Evolutionary conservation across 192 early-diverging fungal genomes (phyloP), one percentile per base, ranked within the genome.

Genomic region (Linnemannia zychae): DNA sequence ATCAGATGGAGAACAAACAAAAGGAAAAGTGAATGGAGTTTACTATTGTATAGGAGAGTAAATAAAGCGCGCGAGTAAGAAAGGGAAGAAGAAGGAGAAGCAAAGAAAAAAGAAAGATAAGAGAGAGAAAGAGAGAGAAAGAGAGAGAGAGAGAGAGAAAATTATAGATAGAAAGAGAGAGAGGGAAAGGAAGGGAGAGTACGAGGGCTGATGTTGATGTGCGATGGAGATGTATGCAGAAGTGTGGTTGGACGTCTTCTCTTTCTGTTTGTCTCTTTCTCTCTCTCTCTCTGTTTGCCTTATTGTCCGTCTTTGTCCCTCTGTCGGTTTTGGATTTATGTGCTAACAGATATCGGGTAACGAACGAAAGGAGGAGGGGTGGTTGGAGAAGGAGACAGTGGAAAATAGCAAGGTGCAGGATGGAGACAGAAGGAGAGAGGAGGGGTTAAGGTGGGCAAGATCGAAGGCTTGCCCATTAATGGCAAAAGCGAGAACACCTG

Each of bases 391-490:
- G 47, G 47, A 73, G 72, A 52, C 28, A 48, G 34, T 31, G 46
- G 24, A 33, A 17, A 37, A 74, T 22, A 52, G 18, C 5, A 34
- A 34, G 12, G 37, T 18, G 34, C 34, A 44, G 33, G 57, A 5
- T n/a, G 31, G 24, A 16, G 37, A 9, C 28, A 20, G 44, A 46
- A 67, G 38, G n/a, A 28, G 57, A 11, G 69, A 46, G 49, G 75
- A 20, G 44, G 74, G 40, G 3, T 3, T 44, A 6, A 44, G 40
- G 40, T 44, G 40, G 28, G 57, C 13, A 22, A 63, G 28, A 63
- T 63, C 57, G 57, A n/a, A 63, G 28, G 57, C 31, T 31, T 63
- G 57, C 57, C 40, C 57, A 24, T 57, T 57, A n/a, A 57, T 57
- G 22, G n/a, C n/a, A 63, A 63, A 1, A 24, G 24, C 11, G 4